These are phyloP conservation scores for Xerocomellus amylosporus DNA, from an alignment of 768 basidiomycete genomes.

Conservation along the genomic window DNA sequence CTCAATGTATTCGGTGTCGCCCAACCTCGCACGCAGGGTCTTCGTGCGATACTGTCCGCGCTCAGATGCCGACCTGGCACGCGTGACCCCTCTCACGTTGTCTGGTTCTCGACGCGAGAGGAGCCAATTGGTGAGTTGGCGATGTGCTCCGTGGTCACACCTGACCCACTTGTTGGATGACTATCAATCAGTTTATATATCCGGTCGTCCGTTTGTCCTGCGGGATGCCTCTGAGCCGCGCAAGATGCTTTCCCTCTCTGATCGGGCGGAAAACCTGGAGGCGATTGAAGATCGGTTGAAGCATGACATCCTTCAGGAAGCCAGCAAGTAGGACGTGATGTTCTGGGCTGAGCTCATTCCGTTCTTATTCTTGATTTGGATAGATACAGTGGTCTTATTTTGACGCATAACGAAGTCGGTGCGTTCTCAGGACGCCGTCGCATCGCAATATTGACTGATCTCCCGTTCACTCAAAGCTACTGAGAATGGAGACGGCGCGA, in stretches of 20 bases:
- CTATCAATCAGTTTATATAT: slow-evolving; percentile 63
- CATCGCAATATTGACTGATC: slow-evolving; percentile 3
- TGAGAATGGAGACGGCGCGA: slow-evolving; percentile 70
- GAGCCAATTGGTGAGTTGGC: slow-evolving; percentile 78
- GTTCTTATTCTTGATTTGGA: slow-evolving; percentile 9
- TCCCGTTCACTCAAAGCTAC: slow-evolving; percentile 34
- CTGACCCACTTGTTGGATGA: slow-evolving; percentile 1
- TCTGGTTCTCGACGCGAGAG: slow-evolving; percentile 97
- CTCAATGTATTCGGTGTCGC: slow-evolving; percentile 95
- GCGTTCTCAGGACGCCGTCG: slow-evolving; percentile 19
- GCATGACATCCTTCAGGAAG: slow-evolving; percentile 87
- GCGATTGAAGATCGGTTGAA: slow-evolving; percentile 88
- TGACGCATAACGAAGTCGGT: slow-evolving; percentile 94
- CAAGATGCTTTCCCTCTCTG: slow-evolving; percentile 74
- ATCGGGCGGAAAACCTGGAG: slow-evolving; percentile 93
- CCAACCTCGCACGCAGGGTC: slow-evolving; percentile 89
- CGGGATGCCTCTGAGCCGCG: slow-evolving; percentile 84
- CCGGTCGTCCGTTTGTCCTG: slow-evolving; percentile 89
- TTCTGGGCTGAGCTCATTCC: neutral
- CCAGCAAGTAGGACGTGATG: slow-evolving; percentile 47
- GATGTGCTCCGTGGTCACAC: neutral
- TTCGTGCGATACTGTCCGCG: slow-evolving; percentile 85
- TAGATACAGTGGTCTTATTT: slow-evolving; percentile 84
- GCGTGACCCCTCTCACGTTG: slow-evolving; percentile 65
- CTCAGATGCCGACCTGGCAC: slow-evolving; percentile 71